These are phyloP conservation scores for Lichtheimia ornata DNA, from an alignment of 371 early-diverging fungal genomes.

Conservation along the genomic window DNA sequence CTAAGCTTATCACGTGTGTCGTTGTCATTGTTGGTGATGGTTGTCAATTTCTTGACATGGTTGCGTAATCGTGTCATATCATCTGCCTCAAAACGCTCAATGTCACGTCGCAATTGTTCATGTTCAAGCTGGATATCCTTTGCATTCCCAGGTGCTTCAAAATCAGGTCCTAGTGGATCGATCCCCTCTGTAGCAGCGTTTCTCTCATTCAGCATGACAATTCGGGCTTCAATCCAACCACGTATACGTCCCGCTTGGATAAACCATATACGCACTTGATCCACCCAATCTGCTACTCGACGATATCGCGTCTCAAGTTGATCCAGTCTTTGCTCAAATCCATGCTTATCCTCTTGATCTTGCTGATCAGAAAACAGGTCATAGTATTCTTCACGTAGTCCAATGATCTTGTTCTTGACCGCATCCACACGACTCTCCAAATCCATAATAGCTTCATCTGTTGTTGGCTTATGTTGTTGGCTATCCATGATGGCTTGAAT, in stretches of 20 bases:
- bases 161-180: conserved; percentile 24
- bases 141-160: not conserved
- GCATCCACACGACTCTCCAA: conserved; percentile 38
- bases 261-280: conserved; percentile 59
- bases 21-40: conserved; percentile 16
- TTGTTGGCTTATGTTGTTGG: conserved; percentile 14
- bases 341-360: conserved; percentile 9
- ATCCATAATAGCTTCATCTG: conserved; percentile 32
- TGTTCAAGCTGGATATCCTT: conserved; percentile 27
- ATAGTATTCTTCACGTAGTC: conserved; percentile 30
- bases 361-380: conserved; percentile 23
- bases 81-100: conserved; percentile 52
- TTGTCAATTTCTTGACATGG: conserved; percentile 49
- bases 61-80: conserved; percentile 54
- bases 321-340: conserved; percentile 22
- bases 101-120: conserved; percentile 37
- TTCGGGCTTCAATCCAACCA: conserved; percentile 49
- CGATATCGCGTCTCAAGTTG: conserved; percentile 33
- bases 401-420: conserved; percentile 30
- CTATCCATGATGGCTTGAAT: conserved; percentile 31
- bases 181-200: conserved; percentile 8
- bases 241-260: conserved; percentile 57
- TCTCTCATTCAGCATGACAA: conserved; percentile 31
- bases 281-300: conserved; percentile 49
- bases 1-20: conserved; percentile 17